Conservation (phyloP, 805 yeast genomes). For the Scheffersomyces ergatensis region DNA sequence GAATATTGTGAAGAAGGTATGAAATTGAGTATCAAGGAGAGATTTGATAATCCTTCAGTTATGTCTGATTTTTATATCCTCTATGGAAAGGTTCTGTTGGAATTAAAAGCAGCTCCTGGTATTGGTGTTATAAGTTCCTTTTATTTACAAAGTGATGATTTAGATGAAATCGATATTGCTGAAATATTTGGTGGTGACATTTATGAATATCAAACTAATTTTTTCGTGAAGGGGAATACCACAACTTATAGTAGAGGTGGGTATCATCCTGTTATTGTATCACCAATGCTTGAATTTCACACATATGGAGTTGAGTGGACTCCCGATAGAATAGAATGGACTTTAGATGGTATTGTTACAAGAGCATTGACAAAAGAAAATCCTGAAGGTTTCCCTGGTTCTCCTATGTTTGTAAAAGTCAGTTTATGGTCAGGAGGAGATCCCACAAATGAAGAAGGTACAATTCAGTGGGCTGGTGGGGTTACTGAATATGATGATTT, state of each 20-base stretch:
- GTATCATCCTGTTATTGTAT: constrained; percentile 21
- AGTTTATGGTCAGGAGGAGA: constrained; percentile 46
- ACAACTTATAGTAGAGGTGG: constrained; percentile 33
- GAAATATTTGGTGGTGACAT: constrained; percentile 38
- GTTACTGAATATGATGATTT: constrained; percentile 23
- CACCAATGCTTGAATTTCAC: constrained; percentile 24
- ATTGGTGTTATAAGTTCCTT: constrained; percentile 36
- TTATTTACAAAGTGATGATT: constrained; percentile 41
- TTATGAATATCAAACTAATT: constrained; percentile 32
- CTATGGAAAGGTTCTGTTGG: constrained; percentile 38
- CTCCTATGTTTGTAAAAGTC: constrained; percentile 35
- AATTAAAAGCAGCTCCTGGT: constrained; percentile 29
- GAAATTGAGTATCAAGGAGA: constrained; percentile 13
- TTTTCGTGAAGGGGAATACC: constrained; percentile 38
- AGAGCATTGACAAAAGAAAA: constrained; percentile 17
- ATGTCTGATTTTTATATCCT: constrained; percentile 27
- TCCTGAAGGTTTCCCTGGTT: constrained; percentile 28
- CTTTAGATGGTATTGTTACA: constrained; percentile 23
- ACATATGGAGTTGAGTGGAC: constrained; percentile 39
- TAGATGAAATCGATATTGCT: constrained; percentile 41
- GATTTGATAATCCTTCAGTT: constrained; percentile 32
- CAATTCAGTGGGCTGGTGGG: constrained; percentile 43
- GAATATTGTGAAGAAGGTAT: constrained; percentile 8
- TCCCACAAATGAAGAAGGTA: constrained; percentile 27
- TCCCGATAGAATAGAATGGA: constrained; percentile 26